Percentiles rank a stretch among this genome's conserved stretches.
Evolutionary conservation across 2,329 filamentous ascomycete genomes (phyloP).

Genomic region (Ophiostoma piceae): DNA sequence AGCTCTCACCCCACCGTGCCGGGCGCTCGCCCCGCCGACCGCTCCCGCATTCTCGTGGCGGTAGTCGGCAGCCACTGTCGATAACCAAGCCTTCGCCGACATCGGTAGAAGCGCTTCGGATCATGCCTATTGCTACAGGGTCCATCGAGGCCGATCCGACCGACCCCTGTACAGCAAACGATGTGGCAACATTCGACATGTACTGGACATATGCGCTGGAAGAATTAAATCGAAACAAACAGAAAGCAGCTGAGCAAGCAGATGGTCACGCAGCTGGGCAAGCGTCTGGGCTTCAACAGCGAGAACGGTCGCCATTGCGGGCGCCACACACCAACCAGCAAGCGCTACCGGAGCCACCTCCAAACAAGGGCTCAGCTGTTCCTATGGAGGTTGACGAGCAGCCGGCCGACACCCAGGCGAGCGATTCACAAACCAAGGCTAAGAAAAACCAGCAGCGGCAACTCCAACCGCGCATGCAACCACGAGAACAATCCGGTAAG

Average conservation of each 20-base stretch:
- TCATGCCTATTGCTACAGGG: not conserved
- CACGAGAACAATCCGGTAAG: not conserved
- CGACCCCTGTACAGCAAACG: not conserved
- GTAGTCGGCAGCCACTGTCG: not conserved
- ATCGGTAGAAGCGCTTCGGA: not conserved
- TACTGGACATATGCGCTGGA: not conserved
- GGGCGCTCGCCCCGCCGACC: not conserved
- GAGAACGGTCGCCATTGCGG: not conserved
- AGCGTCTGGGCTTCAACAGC: not conserved
- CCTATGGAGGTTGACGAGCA: not conserved
- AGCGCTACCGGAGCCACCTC: not conserved
- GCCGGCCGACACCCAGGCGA: not conserved
- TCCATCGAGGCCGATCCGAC: not conserved
- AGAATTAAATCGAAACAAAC: not conserved
- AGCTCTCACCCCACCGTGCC: not conserved
- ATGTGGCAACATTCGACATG: slow-evolving; percentile 4
- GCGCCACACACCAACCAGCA: not conserved
- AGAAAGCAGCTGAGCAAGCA: not conserved
- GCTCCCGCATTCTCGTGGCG: not conserved
- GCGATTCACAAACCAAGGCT: not conserved
- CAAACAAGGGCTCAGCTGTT: not conserved
- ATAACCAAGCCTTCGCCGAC: not conserved
- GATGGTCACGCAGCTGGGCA: too few species aligned
- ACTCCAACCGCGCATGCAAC: not conserved
- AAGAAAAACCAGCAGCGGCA: not conserved